These are phyloP conservation scores for Yamadazyma laniorum DNA, from an alignment of 805 yeast genomes.

Conservation along the genomic window DNA sequence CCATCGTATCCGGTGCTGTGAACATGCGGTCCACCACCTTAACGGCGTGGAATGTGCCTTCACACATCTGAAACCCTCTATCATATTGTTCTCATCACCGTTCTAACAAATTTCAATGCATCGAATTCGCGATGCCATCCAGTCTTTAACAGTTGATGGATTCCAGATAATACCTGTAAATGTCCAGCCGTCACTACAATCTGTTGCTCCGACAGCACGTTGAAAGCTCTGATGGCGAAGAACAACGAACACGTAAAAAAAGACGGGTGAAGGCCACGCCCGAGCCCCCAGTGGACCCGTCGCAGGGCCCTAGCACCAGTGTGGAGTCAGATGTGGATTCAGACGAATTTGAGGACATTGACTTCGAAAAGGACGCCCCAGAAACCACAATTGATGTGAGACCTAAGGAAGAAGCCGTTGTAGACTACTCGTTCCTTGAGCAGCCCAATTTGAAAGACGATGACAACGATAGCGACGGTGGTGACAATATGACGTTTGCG, in stretches of 20 bases:
- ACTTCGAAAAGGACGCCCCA: not conserved
- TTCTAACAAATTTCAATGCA: too few relatives aligned
- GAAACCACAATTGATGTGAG: not conserved
- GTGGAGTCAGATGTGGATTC: conserved; percentile 14
- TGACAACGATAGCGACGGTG: conserved; percentile 1
- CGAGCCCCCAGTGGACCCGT: not conserved
- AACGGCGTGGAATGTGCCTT: not conserved
- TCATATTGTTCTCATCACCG: not conserved
- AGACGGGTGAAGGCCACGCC: conserved; percentile 1
- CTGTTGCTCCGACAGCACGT: conserved; percentile 14
- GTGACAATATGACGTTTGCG: conserved; percentile 12
- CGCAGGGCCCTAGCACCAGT: not conserved
- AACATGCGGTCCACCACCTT: too few relatives aligned
- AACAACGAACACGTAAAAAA: not conserved
- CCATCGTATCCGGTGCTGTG: conserved; percentile 9
- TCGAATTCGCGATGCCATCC: not conserved
- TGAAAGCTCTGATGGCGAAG: not conserved
- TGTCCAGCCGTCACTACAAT: conserved; percentile 16
- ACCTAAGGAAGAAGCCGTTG: not conserved
- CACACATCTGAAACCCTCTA: not conserved
- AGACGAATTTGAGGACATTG: conserved; percentile 26
- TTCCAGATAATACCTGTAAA: too few relatives aligned
- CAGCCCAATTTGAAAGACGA: not conserved
- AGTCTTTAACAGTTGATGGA: too few relatives aligned
- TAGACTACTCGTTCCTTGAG: conserved; percentile 10